Base-by-base conservation (phyloP, 148 eudicot species). In the Nepenthes mirabilis region DNA sequence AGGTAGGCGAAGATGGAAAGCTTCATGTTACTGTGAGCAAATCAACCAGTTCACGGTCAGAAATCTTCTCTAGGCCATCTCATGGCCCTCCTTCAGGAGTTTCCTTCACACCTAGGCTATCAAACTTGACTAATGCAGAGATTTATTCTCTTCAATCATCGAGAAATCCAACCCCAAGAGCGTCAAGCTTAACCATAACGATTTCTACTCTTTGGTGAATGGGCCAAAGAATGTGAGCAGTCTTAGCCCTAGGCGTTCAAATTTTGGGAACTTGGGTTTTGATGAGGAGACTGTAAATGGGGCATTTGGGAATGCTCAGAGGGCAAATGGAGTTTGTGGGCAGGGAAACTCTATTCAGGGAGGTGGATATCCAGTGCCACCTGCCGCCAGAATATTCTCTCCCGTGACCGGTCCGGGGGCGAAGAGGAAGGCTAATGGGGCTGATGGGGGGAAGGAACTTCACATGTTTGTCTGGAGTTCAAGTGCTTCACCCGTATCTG, bases 401-500 rank as follows among this genome's bases (percentile, higher is more conserved):
- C 93, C 90, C 2, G 80, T 60, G n/a, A 52, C 63, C 1, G 87
- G 77, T 6, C 75, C 70, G 1, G 75, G 65, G 9, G 73, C 55
- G 14, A 72, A 73, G 61, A 77, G 74, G 76, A 76, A 57, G 51
- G 6, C 45, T 8, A 8, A 8, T 3, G 45, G 45, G 45, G 75
- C 57, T 40, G 83, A 71, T 11, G 80, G 72, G 52, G 87, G 91
- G 6, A 86, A 76, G 57, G 97, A 84, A 72, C 78, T 87, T 12
- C 90, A 84, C 43, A 84, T 84, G 90, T 84, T 81, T 74, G 90
- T 84, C 6, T 84, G 90, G 90, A 84, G 90, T 52, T 82, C 90
- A 3, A 84, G 80, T 51, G 86, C 86, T 59, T 84, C 90, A 0
- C 90, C 90, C 0, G 90, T 84, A 34, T 81, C 87, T 9, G 91